Evolutionary conservation across 179 eudicot genomes (phyloP).

Genomic region (Beta corolliflora): DNA sequence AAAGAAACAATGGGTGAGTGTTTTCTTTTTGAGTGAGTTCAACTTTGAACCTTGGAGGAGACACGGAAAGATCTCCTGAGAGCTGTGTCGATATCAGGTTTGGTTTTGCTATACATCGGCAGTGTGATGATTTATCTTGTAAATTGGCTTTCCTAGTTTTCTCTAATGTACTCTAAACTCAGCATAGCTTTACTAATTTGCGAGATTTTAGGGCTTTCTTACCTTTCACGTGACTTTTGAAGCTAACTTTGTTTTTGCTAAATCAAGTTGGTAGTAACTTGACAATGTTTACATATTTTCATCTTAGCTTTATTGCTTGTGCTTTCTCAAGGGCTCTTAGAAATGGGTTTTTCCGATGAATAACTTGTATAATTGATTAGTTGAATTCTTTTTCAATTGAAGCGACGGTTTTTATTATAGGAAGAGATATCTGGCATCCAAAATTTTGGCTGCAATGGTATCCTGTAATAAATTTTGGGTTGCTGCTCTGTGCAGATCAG

Average conservation of each 20-base stretch:
- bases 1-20: not conserved
- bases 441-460: not conserved
- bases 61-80: not conserved
- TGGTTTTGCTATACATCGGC: not conserved
- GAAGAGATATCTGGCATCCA: not conserved
- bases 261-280: not conserved
- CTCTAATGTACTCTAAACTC: not conserved
- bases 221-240: not conserved
- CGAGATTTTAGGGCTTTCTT: not conserved
- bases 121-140: not conserved
- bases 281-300: not conserved
- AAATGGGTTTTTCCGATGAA: not conserved
- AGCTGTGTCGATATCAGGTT: not conserved
- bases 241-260: not conserved
- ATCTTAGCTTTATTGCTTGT: not conserved
- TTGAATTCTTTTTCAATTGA: too few species aligned
- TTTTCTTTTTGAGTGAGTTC: too few species aligned
- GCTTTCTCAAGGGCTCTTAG: not conserved
- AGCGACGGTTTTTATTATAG: not conserved
- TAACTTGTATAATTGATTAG: not conserved
- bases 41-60: not conserved
- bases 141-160: not conserved
- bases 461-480: conserved; percentile 1
- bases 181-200: not conserved
- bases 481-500: not conserved